Base-by-base conservation (phyloP, 345 rosid genomes). In the Gossypium turneri region DNA sequence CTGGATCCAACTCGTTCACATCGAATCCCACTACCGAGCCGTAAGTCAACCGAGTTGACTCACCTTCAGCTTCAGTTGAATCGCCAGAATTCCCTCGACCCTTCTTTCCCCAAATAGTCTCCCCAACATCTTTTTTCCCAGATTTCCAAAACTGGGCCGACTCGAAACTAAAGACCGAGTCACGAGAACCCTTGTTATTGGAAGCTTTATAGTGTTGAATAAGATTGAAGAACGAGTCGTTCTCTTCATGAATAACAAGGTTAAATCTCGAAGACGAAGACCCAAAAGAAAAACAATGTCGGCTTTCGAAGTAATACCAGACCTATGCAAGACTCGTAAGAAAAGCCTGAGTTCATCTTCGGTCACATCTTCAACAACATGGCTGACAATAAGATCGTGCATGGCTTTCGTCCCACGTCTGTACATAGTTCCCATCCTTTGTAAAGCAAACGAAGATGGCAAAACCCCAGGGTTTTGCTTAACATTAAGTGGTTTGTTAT, bases 21-120 rank as follows among this genome's bases (percentile, higher is more conserved):
- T 90, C 94, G 73, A 95, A 95, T 12, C 92, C 86, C 62, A 89
- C 87, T n/a, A 95, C 70, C 1, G 99, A 95, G 2, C 99, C 99
- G 75, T 95, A 91, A 78, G 82, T 88, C 85, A 85, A 27, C 84
- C 77, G 87, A 75, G 73, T 66, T 65, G 73, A 82, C 84, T 86
- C 87, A 52, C 41, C 79, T 1, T 47, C 59, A 15, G 43, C 74
- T 2, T 15, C 88, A 24, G 57, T 76, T n/a, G 70, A 48, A 43
- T 70, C 73, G 47, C 71, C 68, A 61, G 27, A 77, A 67, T 76
- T 80, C 43, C 74, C 79, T 47, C 88, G 77, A 2, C 12, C 82
- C 80, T 78, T 87, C 88, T 89, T 93, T 11, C 99, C 99, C 99
- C 98, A 95, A 4, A 93, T 3, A 2, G 96, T 82, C 86, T 89